Evolutionary conservation across 176 grass and related monocot genomes (phyloP).

Genomic region (Saccharum spontaneum): DNA sequence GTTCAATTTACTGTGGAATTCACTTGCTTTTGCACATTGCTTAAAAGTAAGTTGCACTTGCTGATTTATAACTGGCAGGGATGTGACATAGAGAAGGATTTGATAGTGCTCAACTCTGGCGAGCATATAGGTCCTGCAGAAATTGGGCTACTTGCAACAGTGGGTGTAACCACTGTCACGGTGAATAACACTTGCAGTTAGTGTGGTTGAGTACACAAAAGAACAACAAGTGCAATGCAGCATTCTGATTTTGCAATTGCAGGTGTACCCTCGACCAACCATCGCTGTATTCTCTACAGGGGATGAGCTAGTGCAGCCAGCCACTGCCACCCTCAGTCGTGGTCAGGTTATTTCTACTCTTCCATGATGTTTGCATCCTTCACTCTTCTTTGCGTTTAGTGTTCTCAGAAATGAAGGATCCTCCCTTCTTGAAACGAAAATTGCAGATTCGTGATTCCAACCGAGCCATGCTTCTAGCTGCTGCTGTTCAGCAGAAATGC

Average conservation of each 20-base stretch:
- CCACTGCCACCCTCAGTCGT: conserved; percentile 63
- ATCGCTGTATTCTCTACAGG: conserved; percentile 86
- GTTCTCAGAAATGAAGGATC: not conserved
- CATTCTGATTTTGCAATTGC: conserved; percentile 25
- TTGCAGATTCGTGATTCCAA: conserved; percentile 96
- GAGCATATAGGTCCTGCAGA: conserved; percentile 84
- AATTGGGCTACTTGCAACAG: conserved; percentile 79
- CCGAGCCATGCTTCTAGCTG: conserved; percentile 81
- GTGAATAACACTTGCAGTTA: conserved; percentile 25
- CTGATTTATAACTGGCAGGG: conserved; percentile 48
- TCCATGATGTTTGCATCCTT: not conserved
- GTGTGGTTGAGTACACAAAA: not conserved
- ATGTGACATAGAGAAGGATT: conserved; percentile 89
- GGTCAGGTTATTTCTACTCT: conserved; percentile 72
- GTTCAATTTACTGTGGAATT: not conserved
- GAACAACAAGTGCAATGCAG: not conserved
- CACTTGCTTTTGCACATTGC: not conserved
- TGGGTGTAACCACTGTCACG: conserved; percentile 76
- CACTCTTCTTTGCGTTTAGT: not conserved
- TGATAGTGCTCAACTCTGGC: conserved; percentile 54
- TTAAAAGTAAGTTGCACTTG: not conserved
- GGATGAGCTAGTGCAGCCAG: conserved; percentile 80
- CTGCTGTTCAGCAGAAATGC: conserved; percentile 81
- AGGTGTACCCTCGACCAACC: conserved; percentile 75
- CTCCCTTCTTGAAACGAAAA: conserved; percentile 27